phyloP scores from a whole-genome alignment of 1,284 basidiomycete species.

The Pholiota adiposa region DNA sequence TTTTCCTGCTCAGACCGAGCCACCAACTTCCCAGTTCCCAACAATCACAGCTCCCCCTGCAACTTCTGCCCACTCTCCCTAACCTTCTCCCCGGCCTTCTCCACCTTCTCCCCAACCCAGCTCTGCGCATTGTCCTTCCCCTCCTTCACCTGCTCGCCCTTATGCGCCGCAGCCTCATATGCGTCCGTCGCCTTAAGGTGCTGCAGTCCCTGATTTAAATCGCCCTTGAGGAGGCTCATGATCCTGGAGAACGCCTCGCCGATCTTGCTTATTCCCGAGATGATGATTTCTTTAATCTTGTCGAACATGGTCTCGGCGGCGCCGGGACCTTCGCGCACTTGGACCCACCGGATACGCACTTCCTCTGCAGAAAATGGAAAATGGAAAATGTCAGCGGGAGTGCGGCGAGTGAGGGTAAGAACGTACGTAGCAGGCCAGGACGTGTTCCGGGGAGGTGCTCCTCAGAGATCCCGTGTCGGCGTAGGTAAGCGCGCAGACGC shows the following conservation, averaged over 20 bases:
- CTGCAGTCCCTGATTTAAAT: background rate
- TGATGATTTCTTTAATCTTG: slow-evolving; percentile 64
- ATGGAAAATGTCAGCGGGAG: too few species aligned
- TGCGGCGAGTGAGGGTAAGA: background rate
- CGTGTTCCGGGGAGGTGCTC: slow-evolving; percentile 64
- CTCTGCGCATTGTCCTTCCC: slow-evolving; percentile 1
- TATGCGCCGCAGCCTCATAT: background rate
- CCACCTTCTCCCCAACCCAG: slow-evolving; percentile 22
- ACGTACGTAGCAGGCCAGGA: slow-evolving; percentile 72
- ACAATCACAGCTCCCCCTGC: slow-evolving; percentile 28
- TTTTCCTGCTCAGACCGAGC: too few species aligned
- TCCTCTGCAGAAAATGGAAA: slow-evolving; percentile 61
- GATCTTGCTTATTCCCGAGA: slow-evolving; percentile 64
- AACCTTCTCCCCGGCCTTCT: slow-evolving; percentile 29
- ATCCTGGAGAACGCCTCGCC: slow-evolving; percentile 66
- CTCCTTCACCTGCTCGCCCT: slow-evolving; percentile 23
- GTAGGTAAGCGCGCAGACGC: slow-evolving; percentile 81
- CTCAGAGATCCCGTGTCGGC: slow-evolving; percentile 75
- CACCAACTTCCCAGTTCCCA: too few species aligned
- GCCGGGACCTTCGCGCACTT: slow-evolving; percentile 57
- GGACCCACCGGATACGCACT: slow-evolving; percentile 78
- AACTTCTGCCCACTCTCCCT: slow-evolving; percentile 28
- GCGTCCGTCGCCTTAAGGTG: background rate
- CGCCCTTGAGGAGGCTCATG: slow-evolving; percentile 46
- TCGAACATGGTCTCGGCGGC: slow-evolving; percentile 60